These are phyloP conservation scores for Suillus plorans DNA, from an alignment of 768 basidiomycete species.

Conservation along the genomic window DNA sequence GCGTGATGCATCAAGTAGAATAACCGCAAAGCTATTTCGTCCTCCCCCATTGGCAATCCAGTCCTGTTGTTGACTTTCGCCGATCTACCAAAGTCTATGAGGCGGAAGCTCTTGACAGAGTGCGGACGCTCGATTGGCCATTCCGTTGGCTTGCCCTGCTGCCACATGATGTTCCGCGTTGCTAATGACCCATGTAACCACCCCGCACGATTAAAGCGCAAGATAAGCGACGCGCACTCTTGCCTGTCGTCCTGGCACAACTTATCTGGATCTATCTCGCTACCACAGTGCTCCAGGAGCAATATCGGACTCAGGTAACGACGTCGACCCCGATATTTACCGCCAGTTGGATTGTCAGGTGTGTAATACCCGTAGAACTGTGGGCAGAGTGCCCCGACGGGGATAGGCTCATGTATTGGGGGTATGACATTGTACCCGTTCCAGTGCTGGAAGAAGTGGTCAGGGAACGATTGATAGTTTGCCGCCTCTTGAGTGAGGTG, in stretches of 20 bases:
- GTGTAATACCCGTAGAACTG: conserved; percentile 66
- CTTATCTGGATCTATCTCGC: conserved; percentile 25
- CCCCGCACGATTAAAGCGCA: conserved; percentile 39
- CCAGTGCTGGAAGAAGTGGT: conserved; percentile 27
- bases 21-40: not conserved
- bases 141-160: conserved; percentile 39
- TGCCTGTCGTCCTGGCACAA: conserved; percentile 36
- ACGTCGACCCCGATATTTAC: not conserved
- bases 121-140: conserved; percentile 10
- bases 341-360: conserved; percentile 23
- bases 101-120: conserved; percentile 36
- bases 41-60: not conserved
- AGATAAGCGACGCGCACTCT: conserved; percentile 40
- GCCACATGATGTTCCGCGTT: conserved; percentile 43
- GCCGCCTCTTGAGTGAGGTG: conserved; percentile 35
- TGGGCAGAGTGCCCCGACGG: conserved; percentile 52
- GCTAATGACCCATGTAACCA: conserved; percentile 43
- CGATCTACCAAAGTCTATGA: conserved; percentile 53
- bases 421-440: conserved; percentile 20
- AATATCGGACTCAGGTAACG: conserved; percentile 39
- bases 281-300: conserved; percentile 49
- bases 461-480: conserved; percentile 28
- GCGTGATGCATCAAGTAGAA: not conserved
- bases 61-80: not conserved
- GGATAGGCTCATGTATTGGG: conserved; percentile 41